phyloP scores from a whole-genome alignment of 768 basidiomycete genomes.

The Lactarius tabidus region DNA sequence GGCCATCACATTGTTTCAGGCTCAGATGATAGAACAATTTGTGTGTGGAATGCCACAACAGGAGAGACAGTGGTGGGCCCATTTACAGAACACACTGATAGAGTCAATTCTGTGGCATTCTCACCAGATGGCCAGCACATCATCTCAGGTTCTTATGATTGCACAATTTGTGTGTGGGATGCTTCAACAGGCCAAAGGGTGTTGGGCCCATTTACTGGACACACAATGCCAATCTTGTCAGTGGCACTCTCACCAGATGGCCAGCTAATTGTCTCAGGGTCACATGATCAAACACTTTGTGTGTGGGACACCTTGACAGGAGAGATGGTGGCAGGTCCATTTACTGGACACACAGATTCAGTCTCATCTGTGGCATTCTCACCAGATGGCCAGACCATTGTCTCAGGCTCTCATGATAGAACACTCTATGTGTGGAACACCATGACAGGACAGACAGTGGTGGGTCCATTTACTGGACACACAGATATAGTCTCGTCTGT shows the following conservation, averaged over 20 bases:
- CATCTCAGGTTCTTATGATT: not conserved
- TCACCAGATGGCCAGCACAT: not conserved
- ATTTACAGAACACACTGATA: too few relatives aligned
- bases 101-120: too few relatives aligned
- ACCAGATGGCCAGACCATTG: not conserved
- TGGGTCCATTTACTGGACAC: not conserved
- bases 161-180: not conserved
- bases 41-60: too few relatives aligned
- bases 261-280: not conserved
- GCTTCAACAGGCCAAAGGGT: not conserved
- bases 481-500: not conserved
- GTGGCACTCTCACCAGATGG: not conserved
- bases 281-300: not conserved
- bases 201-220: not conserved
- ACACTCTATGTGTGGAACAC: not conserved
- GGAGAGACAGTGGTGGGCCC: too few relatives aligned
- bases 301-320: not conserved
- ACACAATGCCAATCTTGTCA: accelerated
- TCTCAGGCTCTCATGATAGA: not conserved
- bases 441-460: not conserved
- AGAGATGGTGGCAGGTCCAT: not conserved
- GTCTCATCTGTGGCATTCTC: not conserved
- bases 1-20: too few relatives aligned
- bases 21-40: too few relatives aligned
- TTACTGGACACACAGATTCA: not conserved